Percentiles rank a stretch among this genome's conserved stretches.
phyloP scores from a whole-genome alignment of 208 protist species.

The Lotmaria passim region DNA sequence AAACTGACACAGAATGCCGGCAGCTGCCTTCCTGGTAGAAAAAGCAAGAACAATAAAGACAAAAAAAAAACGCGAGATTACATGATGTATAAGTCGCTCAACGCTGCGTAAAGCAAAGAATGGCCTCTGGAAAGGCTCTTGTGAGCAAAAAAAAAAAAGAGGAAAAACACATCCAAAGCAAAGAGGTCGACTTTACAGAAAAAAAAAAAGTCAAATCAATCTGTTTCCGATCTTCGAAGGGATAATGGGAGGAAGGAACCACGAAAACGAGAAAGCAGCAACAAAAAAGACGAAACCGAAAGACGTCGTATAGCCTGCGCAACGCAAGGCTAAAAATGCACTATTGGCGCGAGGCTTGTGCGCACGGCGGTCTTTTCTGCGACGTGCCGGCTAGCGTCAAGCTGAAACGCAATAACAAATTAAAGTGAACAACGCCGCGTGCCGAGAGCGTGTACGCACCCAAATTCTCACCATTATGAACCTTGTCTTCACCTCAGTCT shows the following conservation, averaged over 20 bases:
- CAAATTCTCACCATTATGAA: too few species aligned
- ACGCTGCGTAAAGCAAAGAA: neutral
- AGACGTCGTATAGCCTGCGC: too few species aligned
- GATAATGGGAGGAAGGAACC: neutral
- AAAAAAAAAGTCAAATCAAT: neutral
- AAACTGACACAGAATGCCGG: too few species aligned
- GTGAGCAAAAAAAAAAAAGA: neutral
- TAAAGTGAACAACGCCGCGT: too few species aligned
- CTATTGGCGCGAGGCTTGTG: neutral
- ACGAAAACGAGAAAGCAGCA: slow-evolving; percentile 3
- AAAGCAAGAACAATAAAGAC: neutral
- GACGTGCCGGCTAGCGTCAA: too few species aligned
- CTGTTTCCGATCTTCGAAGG: too few species aligned
- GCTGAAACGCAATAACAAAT: too few species aligned
- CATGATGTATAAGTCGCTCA: slow-evolving; percentile 6
- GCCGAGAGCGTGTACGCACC: too few species aligned
- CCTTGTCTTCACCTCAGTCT: neutral
- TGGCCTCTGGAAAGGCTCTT: neutral
- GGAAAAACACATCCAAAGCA: neutral
- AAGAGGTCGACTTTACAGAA: slow-evolving; percentile 6
- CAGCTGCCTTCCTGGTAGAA: too few species aligned
- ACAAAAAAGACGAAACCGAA: too few species aligned
- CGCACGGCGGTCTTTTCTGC: too few species aligned
- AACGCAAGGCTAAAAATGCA: slow-evolving; percentile 1
- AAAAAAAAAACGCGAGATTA: slow-evolving; percentile 5